Evolutionary conservation across 2,329 filamentous ascomycete genomes (phyloP), one percentile per base, ranked within the genome.

Genomic region (Cytospora chrysosperma): DNA sequence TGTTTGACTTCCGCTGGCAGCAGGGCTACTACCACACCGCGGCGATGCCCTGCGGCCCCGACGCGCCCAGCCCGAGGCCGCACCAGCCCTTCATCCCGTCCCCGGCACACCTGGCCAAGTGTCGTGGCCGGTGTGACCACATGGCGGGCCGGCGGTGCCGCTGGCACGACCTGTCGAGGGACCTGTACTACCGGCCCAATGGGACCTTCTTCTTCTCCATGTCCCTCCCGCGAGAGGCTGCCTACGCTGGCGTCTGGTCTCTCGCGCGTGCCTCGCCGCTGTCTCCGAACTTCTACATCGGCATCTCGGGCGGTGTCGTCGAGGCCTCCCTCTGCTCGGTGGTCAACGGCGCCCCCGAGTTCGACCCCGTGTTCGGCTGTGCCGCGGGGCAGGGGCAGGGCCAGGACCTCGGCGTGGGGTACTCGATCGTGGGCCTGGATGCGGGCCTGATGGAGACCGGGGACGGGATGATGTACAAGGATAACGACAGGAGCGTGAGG

Each of bases 1-100:
- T 85, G 34, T 85, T 85, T 64, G 83, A 86, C 74, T 82, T 83
- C 61, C 81, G 83, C 13, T 81, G 79, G 73, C 71, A 78, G 0
- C 80, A 73, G 66, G 67, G 72, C 3, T 85, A 85, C 67, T 72
- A 79, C 61, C 78, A 85, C 72, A 81, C 80, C 3, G 73, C 77
- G 4, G 79, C 76, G 5, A 73, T 84, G 13, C 75, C 81, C 0
- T 86, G 83, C 68, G 74, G 76, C 7, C 64, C 59, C 8, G 65
- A 70, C 4, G 63, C 62, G 7, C 81, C 82, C 0, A 74, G 69
- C 64, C 78, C 74, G 34, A 50, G n/a, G 15, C 75, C 77, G 0
- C 71, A 68, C 19, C 70, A 74, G 65, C 70, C 72, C 1, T 74
- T 75, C 56, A 19, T 69, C 40, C 70, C 70, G 2, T 27, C 64